These are phyloP conservation scores for Urtica urens DNA, from an alignment of 306 rosid species.

Conservation along the genomic window DNA sequence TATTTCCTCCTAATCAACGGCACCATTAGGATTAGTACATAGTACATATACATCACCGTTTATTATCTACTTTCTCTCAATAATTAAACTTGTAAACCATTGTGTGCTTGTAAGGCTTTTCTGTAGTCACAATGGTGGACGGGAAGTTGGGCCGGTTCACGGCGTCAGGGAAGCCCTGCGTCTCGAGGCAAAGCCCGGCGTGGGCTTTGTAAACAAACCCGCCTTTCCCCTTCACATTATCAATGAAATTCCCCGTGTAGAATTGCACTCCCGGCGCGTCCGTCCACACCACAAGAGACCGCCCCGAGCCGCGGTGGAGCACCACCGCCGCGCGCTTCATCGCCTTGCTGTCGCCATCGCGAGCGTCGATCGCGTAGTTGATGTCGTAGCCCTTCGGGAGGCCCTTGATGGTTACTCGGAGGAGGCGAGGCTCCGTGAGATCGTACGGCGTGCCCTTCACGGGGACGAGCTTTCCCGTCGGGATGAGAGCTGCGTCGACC, in stretches of 20 bases:
- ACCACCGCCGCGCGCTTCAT: conserved; percentile 45
- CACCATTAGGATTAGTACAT: too few relatives aligned
- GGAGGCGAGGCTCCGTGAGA: conserved; percentile 42
- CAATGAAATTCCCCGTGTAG: conserved; percentile 43
- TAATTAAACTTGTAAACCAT: conserved; percentile 47
- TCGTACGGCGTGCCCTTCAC: conserved; percentile 69
- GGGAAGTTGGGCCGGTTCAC: conserved; percentile 72
- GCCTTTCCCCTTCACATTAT: conserved; percentile 56
- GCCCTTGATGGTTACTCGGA: conserved; percentile 56
- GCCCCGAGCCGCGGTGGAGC: conserved; percentile 48
- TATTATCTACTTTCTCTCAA: too few relatives aligned
- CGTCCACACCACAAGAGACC: conserved; percentile 46
- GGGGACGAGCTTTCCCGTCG: conserved; percentile 52
- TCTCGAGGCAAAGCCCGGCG: conserved; percentile 53
- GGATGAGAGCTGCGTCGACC: conserved; percentile 51
- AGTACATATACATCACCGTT: too few relatives aligned
- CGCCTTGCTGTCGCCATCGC: conserved; percentile 1
- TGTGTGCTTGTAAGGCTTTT: conserved; percentile 40
- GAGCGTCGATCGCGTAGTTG: conserved; percentile 56
- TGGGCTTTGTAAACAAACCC: conserved; percentile 47
- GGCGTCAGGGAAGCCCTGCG: conserved; percentile 59
- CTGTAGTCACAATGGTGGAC: conserved; percentile 53
- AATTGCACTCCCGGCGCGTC: conserved; percentile 76
- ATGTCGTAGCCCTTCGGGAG: conserved; percentile 58
- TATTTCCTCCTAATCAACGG: not conserved